A percentile compares a stretch with the other conserved stretches of the same genome.
These are phyloP conservation scores for Fusarium miscanthi DNA, from an alignment of 2,329 filamentous ascomycete genomes.

Conservation along the genomic window DNA sequence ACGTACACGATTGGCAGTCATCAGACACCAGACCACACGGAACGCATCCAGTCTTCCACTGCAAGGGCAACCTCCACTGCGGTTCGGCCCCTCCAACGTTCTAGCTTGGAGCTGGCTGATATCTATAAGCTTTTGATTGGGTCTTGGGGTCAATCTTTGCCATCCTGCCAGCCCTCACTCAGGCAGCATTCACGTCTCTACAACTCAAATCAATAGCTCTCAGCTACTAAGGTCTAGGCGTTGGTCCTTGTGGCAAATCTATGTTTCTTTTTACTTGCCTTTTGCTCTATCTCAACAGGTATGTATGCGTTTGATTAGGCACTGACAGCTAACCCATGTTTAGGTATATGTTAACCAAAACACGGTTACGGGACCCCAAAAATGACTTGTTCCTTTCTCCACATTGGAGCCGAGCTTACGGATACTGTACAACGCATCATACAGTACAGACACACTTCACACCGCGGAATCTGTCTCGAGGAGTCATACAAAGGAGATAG, in stretches of 20 bases:
- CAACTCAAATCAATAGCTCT: neutral
- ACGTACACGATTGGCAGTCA: constrained; percentile 25
- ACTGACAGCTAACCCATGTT: neutral
- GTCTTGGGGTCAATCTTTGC: neutral
- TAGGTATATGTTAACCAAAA: neutral
- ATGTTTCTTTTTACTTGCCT: neutral
- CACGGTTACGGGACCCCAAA: neutral
- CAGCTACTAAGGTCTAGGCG: neutral
- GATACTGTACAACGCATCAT: constrained; percentile 20
- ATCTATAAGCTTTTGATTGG: constrained; percentile 25
- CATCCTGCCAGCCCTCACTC: constrained; percentile 15
- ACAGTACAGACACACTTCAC: constrained; percentile 20
- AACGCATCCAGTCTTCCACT: constrained; percentile 30
- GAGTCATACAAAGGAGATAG: neutral
- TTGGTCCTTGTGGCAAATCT: neutral
- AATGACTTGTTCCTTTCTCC: constrained; percentile 13
- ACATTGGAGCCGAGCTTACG: constrained; percentile 26
- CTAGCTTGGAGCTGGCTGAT: constrained; percentile 17
- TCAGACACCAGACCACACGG: constrained; percentile 29
- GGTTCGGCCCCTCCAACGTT: constrained; percentile 37
- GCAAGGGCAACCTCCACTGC: constrained; percentile 40
- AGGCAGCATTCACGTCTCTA: constrained; percentile 25
- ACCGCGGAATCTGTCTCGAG: constrained; percentile 15
- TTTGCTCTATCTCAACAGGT: neutral
- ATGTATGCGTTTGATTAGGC: neutral